Base-by-base conservation (phyloP, 106 monocot genomes). In the Phalaenopsis equestris region DNA sequence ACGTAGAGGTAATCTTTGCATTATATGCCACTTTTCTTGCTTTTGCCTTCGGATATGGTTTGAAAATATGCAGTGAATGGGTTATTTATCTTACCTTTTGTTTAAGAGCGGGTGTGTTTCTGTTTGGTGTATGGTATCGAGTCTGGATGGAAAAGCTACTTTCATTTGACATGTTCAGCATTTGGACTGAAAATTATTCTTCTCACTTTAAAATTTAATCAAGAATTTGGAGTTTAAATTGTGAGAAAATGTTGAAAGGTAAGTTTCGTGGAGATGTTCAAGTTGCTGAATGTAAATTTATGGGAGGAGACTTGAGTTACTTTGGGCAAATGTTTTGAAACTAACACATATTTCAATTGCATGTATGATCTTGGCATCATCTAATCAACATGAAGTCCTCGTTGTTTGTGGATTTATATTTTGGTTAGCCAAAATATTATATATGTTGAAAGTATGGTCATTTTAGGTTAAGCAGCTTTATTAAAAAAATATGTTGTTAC, bases 1-100 rank as follows among this genome's bases (percentile, higher is more conserved):
- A 75, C 77, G 86, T 82, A 49, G 92, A 98, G 94, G 98, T 93
- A 94, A 78, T 55, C 3, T 56, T 45, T 30, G 30, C 61, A 16
- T 46, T 57, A 18, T 57, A 39, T 16, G 74, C 43, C 18, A 16
- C 41, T 45, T 74, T 19, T 19, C 38, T 70, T 74, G 74, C 74
- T 74, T 42, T 70, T 70, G 36, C 38, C 9, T 70, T 70, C 14
- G 11, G 70, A 70, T 70, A 39, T 8, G 4, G 39, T 70, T 15
- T 30, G 24, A 67, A 67, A 67, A 24, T 2, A 5, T 67, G 19
- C 23, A 38, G 70, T 39, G 11, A 15, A 41, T 70, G 70, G 39
- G 36, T 70, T 70, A 70, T 38, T 70, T 70, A 39, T 2, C 0
- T 61, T 2, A 3, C 61, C 61, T 61, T 23, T 61, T 61, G 61